phyloP scores from a whole-genome alignment of 2,329 filamentous ascomycete species.

The Cytospora piceicola region DNA sequence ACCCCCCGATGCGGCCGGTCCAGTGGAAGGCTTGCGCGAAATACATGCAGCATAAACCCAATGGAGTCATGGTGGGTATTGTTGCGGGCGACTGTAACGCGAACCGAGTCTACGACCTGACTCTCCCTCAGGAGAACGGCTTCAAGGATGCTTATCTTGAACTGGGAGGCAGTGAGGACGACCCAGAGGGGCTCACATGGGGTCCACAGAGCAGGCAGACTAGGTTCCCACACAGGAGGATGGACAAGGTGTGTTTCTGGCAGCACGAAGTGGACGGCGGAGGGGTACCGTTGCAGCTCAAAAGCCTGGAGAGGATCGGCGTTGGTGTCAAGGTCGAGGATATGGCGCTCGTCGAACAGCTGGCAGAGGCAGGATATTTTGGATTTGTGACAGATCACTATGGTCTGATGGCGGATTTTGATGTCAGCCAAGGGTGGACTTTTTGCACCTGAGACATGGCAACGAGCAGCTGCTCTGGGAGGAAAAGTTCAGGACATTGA shows the following conservation, averaged over 20 bases:
- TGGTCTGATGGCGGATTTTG: conserved; percentile 22
- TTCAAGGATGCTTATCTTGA: conserved; percentile 57
- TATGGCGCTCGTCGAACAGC: conserved; percentile 35
- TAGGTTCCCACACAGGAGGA: conserved; percentile 51
- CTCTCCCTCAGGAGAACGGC: conserved; percentile 49
- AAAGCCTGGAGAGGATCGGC: conserved; percentile 49
- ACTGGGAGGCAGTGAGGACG: conserved; percentile 51
- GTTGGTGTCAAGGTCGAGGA: conserved; percentile 47
- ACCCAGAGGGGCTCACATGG: conserved; percentile 57
- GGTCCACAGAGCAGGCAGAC: conserved; percentile 52
- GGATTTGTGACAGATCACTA: conserved; percentile 27
- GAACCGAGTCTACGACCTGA: conserved; percentile 55
- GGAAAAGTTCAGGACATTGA: too few species aligned
- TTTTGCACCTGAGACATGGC: not conserved
- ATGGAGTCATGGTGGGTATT: conserved; percentile 45
- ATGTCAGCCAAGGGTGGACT: conserved; percentile 7
- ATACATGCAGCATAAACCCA: conserved; percentile 41
- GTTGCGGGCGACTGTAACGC: conserved; percentile 61
- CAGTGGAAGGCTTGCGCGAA: conserved; percentile 28
- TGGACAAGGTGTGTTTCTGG: conserved; percentile 55
- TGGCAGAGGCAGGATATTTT: conserved; percentile 19
- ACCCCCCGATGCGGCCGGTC: conserved; percentile 17
- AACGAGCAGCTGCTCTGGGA: not conserved
- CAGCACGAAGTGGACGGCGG: not conserved
- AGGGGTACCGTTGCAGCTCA: conserved; percentile 31